These are phyloP conservation scores for Boletus reticulatus DNA, from an alignment of 768 basidiomycete species.

Conservation along the genomic window DNA sequence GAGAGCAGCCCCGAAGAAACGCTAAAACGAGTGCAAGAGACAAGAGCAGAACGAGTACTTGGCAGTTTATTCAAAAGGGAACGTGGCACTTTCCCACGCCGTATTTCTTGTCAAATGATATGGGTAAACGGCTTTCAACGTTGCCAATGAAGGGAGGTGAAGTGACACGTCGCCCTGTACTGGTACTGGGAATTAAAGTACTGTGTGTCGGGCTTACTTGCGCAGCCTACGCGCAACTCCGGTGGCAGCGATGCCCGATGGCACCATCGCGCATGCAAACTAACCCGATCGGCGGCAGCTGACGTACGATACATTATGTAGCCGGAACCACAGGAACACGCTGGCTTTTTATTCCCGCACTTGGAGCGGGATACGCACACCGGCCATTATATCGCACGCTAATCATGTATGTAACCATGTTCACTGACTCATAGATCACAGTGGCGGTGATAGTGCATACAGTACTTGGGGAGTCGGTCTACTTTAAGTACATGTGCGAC, in stretches of 20 bases:
- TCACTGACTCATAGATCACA: too few relatives aligned
- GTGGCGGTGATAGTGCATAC: too few relatives aligned
- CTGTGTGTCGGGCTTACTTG: neutral
- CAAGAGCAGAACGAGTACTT: constrained; percentile 10
- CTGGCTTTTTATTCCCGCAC: too few relatives aligned
- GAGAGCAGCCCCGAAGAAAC: neutral
- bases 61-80: constrained; percentile 30
- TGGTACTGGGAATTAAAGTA: neutral
- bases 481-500: too few relatives aligned
- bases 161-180: neutral
- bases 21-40: constrained; percentile 4
- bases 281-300: too few relatives aligned
- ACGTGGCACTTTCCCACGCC: constrained; percentile 40
- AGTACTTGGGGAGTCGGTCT: too few relatives aligned
- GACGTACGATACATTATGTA: too few relatives aligned
- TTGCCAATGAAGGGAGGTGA: neutral
- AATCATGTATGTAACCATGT: too few relatives aligned
- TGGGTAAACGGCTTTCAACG: neutral
- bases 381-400: too few relatives aligned
- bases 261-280: neutral
- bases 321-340: too few relatives aligned
- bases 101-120: constrained; percentile 15
- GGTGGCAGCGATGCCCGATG: neutral
- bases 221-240: neutral
- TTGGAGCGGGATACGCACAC: too few relatives aligned